phyloP scores from a whole-genome alignment of 441 rosid species.

The Sinapis alba region DNA sequence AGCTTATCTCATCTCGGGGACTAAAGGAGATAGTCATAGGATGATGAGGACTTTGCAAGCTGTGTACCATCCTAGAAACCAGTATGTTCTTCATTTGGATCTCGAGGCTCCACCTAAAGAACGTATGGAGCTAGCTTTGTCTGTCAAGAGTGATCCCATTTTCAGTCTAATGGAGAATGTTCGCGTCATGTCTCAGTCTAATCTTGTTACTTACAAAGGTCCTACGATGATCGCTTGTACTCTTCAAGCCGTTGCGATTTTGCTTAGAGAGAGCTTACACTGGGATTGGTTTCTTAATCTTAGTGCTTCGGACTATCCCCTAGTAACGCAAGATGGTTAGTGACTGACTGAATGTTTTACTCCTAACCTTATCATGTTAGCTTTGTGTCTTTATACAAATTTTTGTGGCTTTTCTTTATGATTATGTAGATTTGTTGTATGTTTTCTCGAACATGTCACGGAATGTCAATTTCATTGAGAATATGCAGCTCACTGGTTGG shows the following conservation, averaged over 20 bases:
- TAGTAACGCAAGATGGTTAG: conserved; percentile 95
- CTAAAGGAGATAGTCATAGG: conserved; percentile 90
- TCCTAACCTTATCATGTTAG: neutral
- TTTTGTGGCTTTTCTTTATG: conserved; percentile 13
- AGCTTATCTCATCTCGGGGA: conserved; percentile 93
- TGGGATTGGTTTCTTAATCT: conserved; percentile 99
- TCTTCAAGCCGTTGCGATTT: conserved; percentile 85
- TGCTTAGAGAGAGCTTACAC: conserved; percentile 81
- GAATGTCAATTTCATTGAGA: conserved; percentile 83
- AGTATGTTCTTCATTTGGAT: conserved; percentile 91
- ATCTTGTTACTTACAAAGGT: conserved; percentile 93
- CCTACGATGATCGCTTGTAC: conserved; percentile 96
- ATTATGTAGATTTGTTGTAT: conserved; percentile 72
- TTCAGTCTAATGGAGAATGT: conserved; percentile 84
- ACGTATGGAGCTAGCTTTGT: conserved; percentile 68
- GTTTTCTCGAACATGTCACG: conserved; percentile 77
- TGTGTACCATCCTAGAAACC: conserved; percentile 95
- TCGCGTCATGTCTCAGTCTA: conserved; percentile 85
- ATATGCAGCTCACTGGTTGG: conserved; percentile 83
- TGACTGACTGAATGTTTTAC: neutral
- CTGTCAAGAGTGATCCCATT: conserved; percentile 74
- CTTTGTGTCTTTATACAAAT: conserved; percentile 11
- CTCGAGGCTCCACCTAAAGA: conserved; percentile 96
- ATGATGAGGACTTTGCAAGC: conserved; percentile 98
- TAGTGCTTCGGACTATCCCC: conserved; percentile 96